Evolutionary conservation across 2,329 filamentous ascomycete species (phyloP).

Genomic region (Pseudogymnoascus sp.): DNA sequence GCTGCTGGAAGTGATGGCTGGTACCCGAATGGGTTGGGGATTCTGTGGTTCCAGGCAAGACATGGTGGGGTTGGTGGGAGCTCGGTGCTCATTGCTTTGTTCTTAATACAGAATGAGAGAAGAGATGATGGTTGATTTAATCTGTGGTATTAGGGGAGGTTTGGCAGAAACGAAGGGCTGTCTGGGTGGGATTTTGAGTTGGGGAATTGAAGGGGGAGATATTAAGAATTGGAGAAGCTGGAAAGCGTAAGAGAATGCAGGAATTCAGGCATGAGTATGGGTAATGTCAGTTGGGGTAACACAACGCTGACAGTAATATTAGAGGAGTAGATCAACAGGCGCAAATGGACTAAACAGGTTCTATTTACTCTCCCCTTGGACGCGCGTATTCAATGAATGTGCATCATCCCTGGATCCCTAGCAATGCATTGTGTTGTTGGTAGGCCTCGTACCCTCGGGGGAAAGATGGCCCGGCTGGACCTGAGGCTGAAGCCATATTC

Average conservation of each 20-base stretch:
- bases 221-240: background rate
- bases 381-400: background rate
- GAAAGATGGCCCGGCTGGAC: background rate
- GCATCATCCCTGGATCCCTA: background rate
- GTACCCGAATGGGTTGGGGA: constrained; percentile 15
- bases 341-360: too few relatives aligned
- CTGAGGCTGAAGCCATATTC: background rate
- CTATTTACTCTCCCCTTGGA: too few relatives aligned
- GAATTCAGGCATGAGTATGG: background rate
- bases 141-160: background rate
- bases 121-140: background rate
- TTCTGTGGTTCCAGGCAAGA: background rate
- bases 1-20: constrained; percentile 25
- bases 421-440: background rate
- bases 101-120: background rate
- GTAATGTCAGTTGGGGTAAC: background rate
- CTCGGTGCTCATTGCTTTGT: background rate
- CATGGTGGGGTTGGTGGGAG: background rate
- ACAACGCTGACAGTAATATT: background rate
- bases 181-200: background rate
- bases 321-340: too few relatives aligned
- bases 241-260: background rate
- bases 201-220: background rate
- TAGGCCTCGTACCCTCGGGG: background rate
- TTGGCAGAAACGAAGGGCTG: background rate